These are phyloP conservation scores for Aphanomyces stellatus DNA, from an alignment of 352 stramenopile species.

Conservation along the genomic window DNA sequence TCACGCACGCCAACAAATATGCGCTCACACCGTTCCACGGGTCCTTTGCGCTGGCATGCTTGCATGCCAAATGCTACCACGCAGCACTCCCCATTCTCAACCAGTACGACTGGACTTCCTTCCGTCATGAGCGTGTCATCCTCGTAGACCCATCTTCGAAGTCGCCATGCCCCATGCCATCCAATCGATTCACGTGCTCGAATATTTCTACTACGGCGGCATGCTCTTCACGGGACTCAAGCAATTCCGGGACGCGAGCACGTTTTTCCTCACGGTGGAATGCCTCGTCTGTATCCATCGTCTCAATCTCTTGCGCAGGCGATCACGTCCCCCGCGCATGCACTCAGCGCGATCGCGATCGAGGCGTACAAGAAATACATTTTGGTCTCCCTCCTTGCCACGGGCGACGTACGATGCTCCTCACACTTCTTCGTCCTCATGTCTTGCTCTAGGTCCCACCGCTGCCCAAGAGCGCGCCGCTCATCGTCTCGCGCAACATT, in stretches of 20 bases:
- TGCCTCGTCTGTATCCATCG: neutral
- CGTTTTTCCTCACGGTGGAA: conserved; percentile 48
- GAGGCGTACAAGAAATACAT: conserved; percentile 80
- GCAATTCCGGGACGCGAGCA: conserved; percentile 58
- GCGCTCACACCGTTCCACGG: conserved; percentile 56
- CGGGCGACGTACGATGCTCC: conserved; percentile 27
- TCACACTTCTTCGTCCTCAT: neutral
- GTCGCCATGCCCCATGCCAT: neutral
- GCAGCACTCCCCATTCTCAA: conserved; percentile 55
- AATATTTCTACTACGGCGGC: conserved; percentile 80
- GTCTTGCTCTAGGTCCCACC: conserved; percentile 16
- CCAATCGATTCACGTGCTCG: conserved; percentile 51
- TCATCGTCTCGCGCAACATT: conserved; percentile 61
- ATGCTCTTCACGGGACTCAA: conserved; percentile 68
- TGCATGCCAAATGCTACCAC: conserved; percentile 72
- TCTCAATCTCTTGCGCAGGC: conserved; percentile 17
- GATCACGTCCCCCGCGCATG: conserved; percentile 58
- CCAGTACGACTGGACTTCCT: conserved; percentile 29
- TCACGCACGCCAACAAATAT: conserved; percentile 34
- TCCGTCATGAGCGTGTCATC: neutral
- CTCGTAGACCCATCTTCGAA: neutral
- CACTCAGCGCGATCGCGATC: conserved; percentile 69
- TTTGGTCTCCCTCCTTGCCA: conserved; percentile 51
- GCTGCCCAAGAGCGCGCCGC: conserved; percentile 74
- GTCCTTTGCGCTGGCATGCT: conserved; percentile 71